A percentile compares a stretch with the other conserved stretches of the same genome.
These are phyloP conservation scores for Emericellopsis terricola DNA, from an alignment of 495 filamentous ascomycete species.

Conservation along the genomic window DNA sequence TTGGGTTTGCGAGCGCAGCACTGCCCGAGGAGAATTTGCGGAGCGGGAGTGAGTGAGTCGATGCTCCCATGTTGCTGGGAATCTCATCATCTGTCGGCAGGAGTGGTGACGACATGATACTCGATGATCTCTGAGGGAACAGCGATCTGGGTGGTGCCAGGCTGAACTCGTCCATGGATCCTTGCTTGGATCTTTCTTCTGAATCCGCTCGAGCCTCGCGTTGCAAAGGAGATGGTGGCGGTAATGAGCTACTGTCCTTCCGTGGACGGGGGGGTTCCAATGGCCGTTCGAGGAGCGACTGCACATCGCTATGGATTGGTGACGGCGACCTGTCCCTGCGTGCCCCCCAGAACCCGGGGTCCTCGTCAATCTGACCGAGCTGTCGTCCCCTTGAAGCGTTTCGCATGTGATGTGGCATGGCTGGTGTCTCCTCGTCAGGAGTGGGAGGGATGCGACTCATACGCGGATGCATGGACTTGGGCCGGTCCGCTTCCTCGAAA, in stretches of 20 bases:
- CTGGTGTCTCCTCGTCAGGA: neutral
- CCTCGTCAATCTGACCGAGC: constrained; percentile 12
- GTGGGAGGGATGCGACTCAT: constrained; percentile 42
- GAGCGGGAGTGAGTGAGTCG: constrained; percentile 22
- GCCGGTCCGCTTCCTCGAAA: constrained; percentile 28
- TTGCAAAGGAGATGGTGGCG: constrained; percentile 7
- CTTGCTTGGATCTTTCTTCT: constrained; percentile 20
- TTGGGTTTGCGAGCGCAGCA: constrained; percentile 18
- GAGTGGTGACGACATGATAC: constrained; percentile 24
- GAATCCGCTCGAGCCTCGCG: constrained; percentile 9
- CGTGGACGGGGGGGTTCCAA: constrained; percentile 5
- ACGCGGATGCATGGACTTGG: constrained; percentile 54
- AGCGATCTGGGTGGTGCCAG: constrained; percentile 25
- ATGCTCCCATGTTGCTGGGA: constrained; percentile 16
- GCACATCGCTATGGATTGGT: constrained; percentile 9
- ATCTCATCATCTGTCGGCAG: constrained; percentile 20
- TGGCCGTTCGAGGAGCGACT: constrained; percentile 3
- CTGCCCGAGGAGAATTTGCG: constrained; percentile 51
- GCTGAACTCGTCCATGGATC: constrained; percentile 18
- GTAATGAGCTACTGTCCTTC: constrained; percentile 8
- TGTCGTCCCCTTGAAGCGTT: constrained; percentile 10
- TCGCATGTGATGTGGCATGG: neutral
- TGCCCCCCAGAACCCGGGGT: constrained; percentile 16
- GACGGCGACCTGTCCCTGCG: constrained; percentile 25
- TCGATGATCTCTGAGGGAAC: constrained; percentile 27